Conservation (phyloP, 2,329 filamentous ascomycete genomes). For the Alternaria dauci region DNA sequence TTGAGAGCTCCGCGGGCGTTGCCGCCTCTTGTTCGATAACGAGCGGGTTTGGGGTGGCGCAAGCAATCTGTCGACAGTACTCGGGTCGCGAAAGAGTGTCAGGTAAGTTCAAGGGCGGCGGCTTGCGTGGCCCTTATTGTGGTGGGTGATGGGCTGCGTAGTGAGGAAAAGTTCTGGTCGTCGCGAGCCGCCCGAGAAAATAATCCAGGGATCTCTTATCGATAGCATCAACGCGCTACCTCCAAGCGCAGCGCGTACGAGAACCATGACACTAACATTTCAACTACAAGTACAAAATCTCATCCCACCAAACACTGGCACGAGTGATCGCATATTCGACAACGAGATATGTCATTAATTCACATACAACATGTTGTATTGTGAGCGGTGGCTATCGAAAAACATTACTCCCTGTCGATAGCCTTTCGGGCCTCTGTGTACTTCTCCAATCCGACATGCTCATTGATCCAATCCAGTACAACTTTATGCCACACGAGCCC, state of each 20-base stretch:
- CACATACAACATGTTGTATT: neutral
- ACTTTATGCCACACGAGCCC: constrained; percentile 88
- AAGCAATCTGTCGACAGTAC: neutral
- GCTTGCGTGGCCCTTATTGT: constrained; percentile 2
- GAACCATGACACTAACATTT: neutral
- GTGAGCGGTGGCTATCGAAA: neutral
- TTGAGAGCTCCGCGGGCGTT: constrained; percentile 43
- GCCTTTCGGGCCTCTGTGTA: constrained; percentile 41
- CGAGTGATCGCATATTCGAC: neutral
- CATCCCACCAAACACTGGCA: no score
- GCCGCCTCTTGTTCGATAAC: constrained; percentile 35
- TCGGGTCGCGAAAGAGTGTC: constrained; percentile 10
- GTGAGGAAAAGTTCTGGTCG: constrained; percentile 15
- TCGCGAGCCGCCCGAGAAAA: constrained; percentile 14
- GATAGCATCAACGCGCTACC: constrained; percentile 13
- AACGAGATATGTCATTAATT: neutral
- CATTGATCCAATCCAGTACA: constrained; percentile 79
- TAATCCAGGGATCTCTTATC: constrained; percentile 20
- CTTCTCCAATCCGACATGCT: constrained; percentile 62
- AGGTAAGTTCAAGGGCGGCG: neutral
- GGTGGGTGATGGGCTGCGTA: constrained; percentile 9
- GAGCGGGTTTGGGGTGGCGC: constrained; percentile 7
- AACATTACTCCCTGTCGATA: neutral
- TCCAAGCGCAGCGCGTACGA: neutral
- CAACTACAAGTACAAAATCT: neutral